phyloP scores from a whole-genome alignment of 2,329 filamentous ascomycete genomes.

The Talaromyces sp. region DNA sequence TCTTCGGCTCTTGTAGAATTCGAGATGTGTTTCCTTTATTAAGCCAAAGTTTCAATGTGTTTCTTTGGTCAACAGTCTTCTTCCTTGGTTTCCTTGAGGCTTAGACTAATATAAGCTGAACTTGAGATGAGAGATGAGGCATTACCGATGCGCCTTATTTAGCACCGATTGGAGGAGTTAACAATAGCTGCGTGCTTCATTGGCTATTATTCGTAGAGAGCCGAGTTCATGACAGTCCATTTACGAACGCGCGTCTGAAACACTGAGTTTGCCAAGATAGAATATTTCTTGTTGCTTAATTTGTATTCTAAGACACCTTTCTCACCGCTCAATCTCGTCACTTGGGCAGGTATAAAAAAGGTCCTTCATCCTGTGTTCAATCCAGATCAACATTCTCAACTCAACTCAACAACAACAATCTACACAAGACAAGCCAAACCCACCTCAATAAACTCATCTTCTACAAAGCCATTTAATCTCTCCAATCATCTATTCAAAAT shows the following conservation, averaged over 20 bases:
- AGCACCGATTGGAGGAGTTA: background rate
- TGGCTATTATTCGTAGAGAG: background rate
- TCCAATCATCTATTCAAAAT: constrained; percentile 1
- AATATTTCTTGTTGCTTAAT: background rate
- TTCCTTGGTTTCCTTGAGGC: background rate
- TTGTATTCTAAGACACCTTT: background rate
- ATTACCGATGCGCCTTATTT: background rate
- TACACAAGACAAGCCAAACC: background rate
- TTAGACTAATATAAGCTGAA: background rate
- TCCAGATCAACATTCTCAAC: background rate
- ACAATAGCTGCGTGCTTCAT: background rate
- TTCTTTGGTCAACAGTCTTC: background rate
- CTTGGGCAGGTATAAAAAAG: background rate
- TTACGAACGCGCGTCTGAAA: background rate
- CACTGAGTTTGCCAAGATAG: background rate
- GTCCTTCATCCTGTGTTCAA: background rate
- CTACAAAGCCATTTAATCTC: background rate
- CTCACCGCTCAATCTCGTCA: background rate
- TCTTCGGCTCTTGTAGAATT: background rate
- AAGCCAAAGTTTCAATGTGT: background rate
- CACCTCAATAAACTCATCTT: background rate
- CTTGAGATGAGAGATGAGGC: background rate
- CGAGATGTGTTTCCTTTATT: background rate
- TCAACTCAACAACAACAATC: background rate
- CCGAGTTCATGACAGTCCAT: background rate